Base-by-base conservation (phyloP, 164 flowering plant genomes). In the Kingdonia uniflora region DNA sequence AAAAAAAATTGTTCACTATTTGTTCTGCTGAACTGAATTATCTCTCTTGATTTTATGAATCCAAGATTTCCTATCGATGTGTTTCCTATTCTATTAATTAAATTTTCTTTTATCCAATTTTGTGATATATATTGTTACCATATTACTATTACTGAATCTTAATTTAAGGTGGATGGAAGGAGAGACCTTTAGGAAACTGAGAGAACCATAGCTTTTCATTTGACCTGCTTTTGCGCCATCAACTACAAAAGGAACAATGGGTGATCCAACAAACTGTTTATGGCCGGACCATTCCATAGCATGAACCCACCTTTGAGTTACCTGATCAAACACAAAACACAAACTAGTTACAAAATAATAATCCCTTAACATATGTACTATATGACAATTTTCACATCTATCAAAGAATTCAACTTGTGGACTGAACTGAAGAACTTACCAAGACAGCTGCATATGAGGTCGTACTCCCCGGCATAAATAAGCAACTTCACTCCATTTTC, bases 211-310 rank as follows among this genome's bases (percentile, higher is more conserved):
- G 58, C 62, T 75, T 66, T 78, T 86, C 58, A 82, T 50, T 8
- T 68, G 39, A 42, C 97, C 97, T 22, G 85, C 85, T 60, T 84
- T 83, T 14, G 70, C 56, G 22, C 80, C 84, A 71, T 77, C 76
- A 49, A 90, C 97, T 52, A 43, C 38, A 33, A 90, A 90, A 22
- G 87, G 61, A 58, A 64, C 55, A 11, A 65, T 74, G 2, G 80
- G 62, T 42, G 87, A 67, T 48, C 69, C 74, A 1, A 55, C 77
- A 68, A 84, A 90, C 42, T 70, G 61, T 62, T 87, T 61, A 69
- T 82, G 80, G 20, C 97, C 97, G 26, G 85, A 70, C 97, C 97
- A 89, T 59, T 85, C 75, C 97, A 89, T 85, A 20, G 87, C 82
- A 66, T 89, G 81, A 21, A 89, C 97, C 97, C 90, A 82, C 40